Conservation (phyloP, 495 filamentous ascomycete species). For the Bacidia rubella region DNA sequence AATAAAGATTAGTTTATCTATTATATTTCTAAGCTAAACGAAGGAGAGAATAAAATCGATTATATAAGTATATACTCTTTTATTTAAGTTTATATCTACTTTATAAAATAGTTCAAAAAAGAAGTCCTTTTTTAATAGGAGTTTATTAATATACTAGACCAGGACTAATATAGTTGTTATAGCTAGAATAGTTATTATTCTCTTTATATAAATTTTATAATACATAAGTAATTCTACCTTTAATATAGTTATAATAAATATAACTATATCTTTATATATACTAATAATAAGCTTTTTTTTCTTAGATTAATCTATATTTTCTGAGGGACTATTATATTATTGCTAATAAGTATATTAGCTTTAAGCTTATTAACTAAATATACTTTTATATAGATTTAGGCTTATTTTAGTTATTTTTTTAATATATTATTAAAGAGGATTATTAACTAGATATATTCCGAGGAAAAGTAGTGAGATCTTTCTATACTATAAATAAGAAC, state of each 20-base stretch:
- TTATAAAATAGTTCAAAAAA: background rate
- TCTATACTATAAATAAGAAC: background rate
- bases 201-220: background rate
- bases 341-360: background rate
- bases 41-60: background rate
- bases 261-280: background rate
- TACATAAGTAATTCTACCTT: background rate
- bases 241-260: background rate
- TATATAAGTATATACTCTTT: background rate
- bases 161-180: background rate
- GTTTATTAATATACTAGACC: background rate
- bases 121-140: background rate
- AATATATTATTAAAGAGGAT: background rate
- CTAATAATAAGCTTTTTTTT: constrained; percentile 1
- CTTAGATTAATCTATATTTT: background rate
- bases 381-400: background rate
- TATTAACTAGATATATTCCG: too few species aligned
- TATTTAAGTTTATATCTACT: constrained; percentile 1
- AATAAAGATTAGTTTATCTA: background rate
- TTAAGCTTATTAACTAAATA: background rate
- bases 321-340: background rate
- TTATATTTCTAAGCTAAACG: background rate
- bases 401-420: background rate
- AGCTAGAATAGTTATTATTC: background rate
- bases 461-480: background rate